phyloP scores from a whole-genome alignment of 129 eudicot species.

The Ambrosia trifida region DNA sequence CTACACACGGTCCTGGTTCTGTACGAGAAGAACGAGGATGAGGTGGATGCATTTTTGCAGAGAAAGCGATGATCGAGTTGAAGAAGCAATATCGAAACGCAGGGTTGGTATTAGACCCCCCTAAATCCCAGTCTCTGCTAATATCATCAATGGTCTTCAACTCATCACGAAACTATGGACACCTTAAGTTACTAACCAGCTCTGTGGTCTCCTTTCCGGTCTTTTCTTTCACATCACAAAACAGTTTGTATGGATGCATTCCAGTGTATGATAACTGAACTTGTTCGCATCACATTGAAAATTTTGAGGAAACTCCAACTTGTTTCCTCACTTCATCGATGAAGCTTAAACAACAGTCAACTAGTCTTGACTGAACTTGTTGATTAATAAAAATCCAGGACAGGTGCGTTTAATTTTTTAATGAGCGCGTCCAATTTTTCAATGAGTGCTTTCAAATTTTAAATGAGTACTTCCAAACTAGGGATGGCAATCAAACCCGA shows the following conservation, averaged over 20 bases:
- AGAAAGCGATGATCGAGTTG: slow-evolving; percentile 58
- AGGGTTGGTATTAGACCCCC: not conserved
- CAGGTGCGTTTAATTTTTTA: no score
- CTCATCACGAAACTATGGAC: not conserved
- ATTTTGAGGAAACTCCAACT: no score
- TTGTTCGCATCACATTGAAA: no score
- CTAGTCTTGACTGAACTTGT: no score
- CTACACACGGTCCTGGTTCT: slow-evolving; percentile 71
- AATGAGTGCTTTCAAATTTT: no score
- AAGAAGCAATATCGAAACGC: slow-evolving; percentile 45
- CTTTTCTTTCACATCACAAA: not conserved
- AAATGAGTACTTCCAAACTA: no score
- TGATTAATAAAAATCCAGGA: no score
- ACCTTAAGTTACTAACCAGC: not conserved
- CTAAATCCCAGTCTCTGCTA: not conserved
- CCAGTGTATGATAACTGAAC: not conserved
- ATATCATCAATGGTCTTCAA: not conserved
- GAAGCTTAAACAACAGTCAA: no score
- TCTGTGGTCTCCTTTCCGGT: not conserved
- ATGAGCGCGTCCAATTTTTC: no score
- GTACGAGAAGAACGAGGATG: slow-evolving; percentile 74
- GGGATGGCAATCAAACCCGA: no score
- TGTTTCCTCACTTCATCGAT: no score
- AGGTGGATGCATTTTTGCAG: slow-evolving; percentile 61
- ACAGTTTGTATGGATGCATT: not conserved